Conservation (phyloP, 2,329 filamentous ascomycete species). For the Fusarium drepaniforme region DNA sequence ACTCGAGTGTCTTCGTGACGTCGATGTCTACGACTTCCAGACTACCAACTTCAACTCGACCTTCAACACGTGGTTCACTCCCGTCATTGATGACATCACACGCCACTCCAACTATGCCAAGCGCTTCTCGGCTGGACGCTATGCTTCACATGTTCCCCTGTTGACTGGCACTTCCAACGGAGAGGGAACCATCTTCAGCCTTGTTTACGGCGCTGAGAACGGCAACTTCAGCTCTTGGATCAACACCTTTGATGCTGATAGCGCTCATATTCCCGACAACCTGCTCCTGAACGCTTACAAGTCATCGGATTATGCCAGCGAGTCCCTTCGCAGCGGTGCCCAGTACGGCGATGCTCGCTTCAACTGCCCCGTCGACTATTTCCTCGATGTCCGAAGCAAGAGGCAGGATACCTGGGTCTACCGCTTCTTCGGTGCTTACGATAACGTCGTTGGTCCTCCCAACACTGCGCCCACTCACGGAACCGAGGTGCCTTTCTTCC, state of each 20-base stretch:
- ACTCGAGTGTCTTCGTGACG: slow-evolving; percentile 52
- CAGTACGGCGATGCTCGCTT: slow-evolving; percentile 61
- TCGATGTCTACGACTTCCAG: slow-evolving; percentile 40
- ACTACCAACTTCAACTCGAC: slow-evolving; percentile 45
- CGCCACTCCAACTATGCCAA: slow-evolving; percentile 48
- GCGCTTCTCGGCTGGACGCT: slow-evolving; percentile 36
- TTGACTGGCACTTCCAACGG: slow-evolving; percentile 51
- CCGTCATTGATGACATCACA: slow-evolving; percentile 50
- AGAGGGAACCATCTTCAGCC: slow-evolving; percentile 52
- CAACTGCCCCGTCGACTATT: slow-evolving; percentile 55
- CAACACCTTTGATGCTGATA: slow-evolving; percentile 41
- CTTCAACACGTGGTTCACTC: slow-evolving; percentile 57
- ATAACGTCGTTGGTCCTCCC: slow-evolving; percentile 52
- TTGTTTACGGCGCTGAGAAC: slow-evolving; percentile 50
- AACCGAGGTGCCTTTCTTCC: slow-evolving; percentile 58
- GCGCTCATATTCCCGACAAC: slow-evolving; percentile 33
- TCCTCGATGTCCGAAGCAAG: slow-evolving; percentile 53
- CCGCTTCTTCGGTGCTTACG: slow-evolving; percentile 57
- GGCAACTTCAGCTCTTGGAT: slow-evolving; percentile 44
- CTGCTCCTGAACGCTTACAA: slow-evolving; percentile 31
- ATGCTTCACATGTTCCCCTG: slow-evolving; percentile 51
- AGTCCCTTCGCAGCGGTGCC: slow-evolving; percentile 55
- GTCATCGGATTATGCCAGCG: slow-evolving; percentile 49
- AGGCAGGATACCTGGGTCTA: slow-evolving; percentile 57
- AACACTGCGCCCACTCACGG: slow-evolving; percentile 42